Conservation (phyloP, 176 grass and related monocot genomes). For the Triticum monococcum region DNA sequence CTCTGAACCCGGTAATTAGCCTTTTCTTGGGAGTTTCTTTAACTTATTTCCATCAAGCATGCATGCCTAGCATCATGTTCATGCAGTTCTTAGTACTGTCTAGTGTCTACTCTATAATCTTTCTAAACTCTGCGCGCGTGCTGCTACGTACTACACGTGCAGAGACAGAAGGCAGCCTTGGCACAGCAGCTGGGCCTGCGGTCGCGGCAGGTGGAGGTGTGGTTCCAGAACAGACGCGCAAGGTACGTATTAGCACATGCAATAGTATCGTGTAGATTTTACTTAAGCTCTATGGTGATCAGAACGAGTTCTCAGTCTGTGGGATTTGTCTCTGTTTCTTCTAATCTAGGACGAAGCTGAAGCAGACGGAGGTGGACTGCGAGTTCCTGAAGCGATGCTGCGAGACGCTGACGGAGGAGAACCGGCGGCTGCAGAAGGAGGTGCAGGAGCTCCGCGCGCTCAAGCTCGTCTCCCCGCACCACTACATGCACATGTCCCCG, state of each 20-base stretch:
- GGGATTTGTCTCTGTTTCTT: fast-evolving
- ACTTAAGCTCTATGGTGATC: not conserved
- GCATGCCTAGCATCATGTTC: not conserved
- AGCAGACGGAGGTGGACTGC: slow-evolving; percentile 97
- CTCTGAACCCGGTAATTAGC: slow-evolving; percentile 55
- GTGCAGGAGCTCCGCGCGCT: slow-evolving; percentile 74
- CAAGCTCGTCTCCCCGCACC: slow-evolving; percentile 71
- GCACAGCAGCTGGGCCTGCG: slow-evolving; percentile 73
- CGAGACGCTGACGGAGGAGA: slow-evolving; percentile 92
- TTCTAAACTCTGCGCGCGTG: not conserved
- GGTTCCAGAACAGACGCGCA: slow-evolving; percentile 95
- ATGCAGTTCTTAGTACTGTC: not conserved
- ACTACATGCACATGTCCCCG: slow-evolving; percentile 69
- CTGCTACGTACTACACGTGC: slow-evolving; percentile 1
- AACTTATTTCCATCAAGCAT: not conserved
- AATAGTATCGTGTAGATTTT: not conserved
- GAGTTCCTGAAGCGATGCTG: slow-evolving; percentile 90
- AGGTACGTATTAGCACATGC: slow-evolving; percentile 49
- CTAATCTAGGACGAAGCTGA: slow-evolving; percentile 70
- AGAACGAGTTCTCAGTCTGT: not conserved
- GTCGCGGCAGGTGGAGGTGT: slow-evolving; percentile 88
- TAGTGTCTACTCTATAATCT: not conserved
- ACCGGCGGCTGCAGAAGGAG: slow-evolving; percentile 86
- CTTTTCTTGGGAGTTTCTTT: not conserved
- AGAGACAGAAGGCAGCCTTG: slow-evolving; percentile 81